Evolutionary conservation across 1,284 basidiomycete genomes (phyloP).

Genomic region (Wallemia mellicola): DNA sequence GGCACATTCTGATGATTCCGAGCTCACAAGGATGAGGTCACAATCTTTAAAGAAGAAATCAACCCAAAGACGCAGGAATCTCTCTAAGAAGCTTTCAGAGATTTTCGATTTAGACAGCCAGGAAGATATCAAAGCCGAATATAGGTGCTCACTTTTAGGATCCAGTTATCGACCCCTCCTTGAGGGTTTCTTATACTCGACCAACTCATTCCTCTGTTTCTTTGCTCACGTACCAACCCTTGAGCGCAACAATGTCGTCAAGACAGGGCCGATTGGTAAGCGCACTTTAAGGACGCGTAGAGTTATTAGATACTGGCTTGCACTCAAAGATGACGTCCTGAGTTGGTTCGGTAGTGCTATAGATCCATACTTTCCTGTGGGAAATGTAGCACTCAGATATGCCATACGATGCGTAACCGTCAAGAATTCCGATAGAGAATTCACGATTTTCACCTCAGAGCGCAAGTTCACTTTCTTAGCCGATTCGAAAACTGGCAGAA

Average conservation of each 20-base stretch:
- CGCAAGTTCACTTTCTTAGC: conserved; percentile 14
- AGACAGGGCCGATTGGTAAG: conserved; percentile 56
- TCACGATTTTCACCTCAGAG: conserved; percentile 8
- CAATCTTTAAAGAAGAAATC: not conserved
- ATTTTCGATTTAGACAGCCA: not conserved
- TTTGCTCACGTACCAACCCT: conserved; percentile 63
- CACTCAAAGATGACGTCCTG: conserved; percentile 68
- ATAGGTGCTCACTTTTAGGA: not conserved
- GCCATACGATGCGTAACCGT: conserved; percentile 54
- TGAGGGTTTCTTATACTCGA: conserved; percentile 88
- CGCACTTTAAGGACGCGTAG: conserved; percentile 57
- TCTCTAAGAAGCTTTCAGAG: not conserved
- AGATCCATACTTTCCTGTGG: conserved; percentile 87
- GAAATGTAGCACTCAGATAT: conserved; percentile 75
- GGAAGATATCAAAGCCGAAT: not conserved
- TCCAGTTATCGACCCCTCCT: conserved; percentile 21
- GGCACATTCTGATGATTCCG: not conserved
- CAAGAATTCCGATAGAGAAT: conserved; percentile 18
- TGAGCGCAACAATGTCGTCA: conserved; percentile 45
- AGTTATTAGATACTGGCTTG: conserved; percentile 76
- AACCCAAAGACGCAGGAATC: not conserved
- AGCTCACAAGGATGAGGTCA: not conserved
- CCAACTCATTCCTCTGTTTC: conserved; percentile 72
- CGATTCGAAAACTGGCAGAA: conserved; percentile 10
- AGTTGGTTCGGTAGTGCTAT: conserved; percentile 86